phyloP scores from a whole-genome alignment of 768 basidiomycete genomes.

The Boletus speciosus region DNA sequence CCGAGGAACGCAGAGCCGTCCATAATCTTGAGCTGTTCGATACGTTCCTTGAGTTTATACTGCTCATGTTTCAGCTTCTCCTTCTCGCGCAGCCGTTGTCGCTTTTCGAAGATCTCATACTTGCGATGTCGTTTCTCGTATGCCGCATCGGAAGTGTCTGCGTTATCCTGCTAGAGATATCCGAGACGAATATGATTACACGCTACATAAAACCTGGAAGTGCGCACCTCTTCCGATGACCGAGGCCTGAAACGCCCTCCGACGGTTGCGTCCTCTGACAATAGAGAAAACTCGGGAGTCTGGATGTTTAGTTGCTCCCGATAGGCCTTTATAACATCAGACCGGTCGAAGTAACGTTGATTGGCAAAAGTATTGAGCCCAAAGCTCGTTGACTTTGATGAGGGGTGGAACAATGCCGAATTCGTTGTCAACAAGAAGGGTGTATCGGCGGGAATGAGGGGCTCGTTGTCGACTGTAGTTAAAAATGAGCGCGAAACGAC shows the following conservation, averaged over 20 bases:
- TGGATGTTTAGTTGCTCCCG: slow-evolving; percentile 70
- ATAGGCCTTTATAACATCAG: slow-evolving; percentile 71
- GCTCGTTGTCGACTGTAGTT: slow-evolving; percentile 61
- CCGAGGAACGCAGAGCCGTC: slow-evolving; percentile 66
- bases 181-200: slow-evolving; percentile 8
- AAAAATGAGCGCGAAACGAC: slow-evolving; percentile 19
- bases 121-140: slow-evolving; percentile 84
- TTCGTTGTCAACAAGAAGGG: slow-evolving; percentile 75
- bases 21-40: slow-evolving; percentile 78
- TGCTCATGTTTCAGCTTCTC: slow-evolving; percentile 91
- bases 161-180: slow-evolving; percentile 38
- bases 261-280: slow-evolving; percentile 50
- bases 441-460: slow-evolving; percentile 63
- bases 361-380: slow-evolving; percentile 57
- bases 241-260: slow-evolving; percentile 71
- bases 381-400: slow-evolving; percentile 34
- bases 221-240: slow-evolving; percentile 65
- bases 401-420: slow-evolving; percentile 45
- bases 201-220: background rate
- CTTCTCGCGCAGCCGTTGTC: slow-evolving; percentile 81
- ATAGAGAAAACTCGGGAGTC: slow-evolving; percentile 63
- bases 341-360: slow-evolving; percentile 73
- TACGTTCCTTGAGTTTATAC: slow-evolving; percentile 85
- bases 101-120: slow-evolving; percentile 83
- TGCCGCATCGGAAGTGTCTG: slow-evolving; percentile 74